Percentiles rank a stretch among this genome's conserved stretches.
Conservation (phyloP, 2,329 filamentous ascomycete genomes). For the Rutstroemia sydowiana region DNA sequence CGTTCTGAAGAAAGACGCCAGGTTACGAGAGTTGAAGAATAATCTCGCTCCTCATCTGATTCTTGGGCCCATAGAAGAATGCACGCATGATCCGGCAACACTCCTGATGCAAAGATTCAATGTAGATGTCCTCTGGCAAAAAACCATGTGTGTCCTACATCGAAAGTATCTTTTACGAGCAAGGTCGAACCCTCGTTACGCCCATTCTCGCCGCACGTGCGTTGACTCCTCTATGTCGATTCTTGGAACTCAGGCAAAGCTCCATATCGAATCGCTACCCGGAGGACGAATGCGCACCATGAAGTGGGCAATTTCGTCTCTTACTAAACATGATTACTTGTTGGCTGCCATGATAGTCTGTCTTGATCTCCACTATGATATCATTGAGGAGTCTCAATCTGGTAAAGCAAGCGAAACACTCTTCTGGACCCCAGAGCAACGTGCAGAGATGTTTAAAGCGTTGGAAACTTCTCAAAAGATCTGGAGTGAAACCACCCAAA, state of each 20-base stretch:
- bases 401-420: slow-evolving; percentile 37
- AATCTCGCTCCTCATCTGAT: slow-evolving; percentile 74
- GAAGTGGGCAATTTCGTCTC: slow-evolving; percentile 71
- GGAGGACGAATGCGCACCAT: slow-evolving; percentile 65
- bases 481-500: slow-evolving; percentile 70
- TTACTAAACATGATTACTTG: slow-evolving; percentile 73
- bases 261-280: slow-evolving; percentile 67
- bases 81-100: slow-evolving; percentile 70
- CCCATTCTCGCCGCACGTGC: slow-evolving; percentile 74
- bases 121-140: slow-evolving; percentile 78
- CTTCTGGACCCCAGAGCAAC: slow-evolving; percentile 52
- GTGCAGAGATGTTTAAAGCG: slow-evolving; percentile 67
- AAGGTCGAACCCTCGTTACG: slow-evolving; percentile 70
- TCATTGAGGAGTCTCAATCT: slow-evolving; percentile 31
- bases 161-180: slow-evolving; percentile 77
- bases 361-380: slow-evolving; percentile 71
- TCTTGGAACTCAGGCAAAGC: slow-evolving; percentile 66
- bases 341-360: slow-evolving; percentile 79
- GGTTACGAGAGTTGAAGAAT: slow-evolving; percentile 53
- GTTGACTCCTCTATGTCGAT: slow-evolving; percentile 82
- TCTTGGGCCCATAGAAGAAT: slow-evolving; percentile 66
- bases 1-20: slow-evolving; percentile 53
- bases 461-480: slow-evolving; percentile 69
- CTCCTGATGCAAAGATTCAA: slow-evolving; percentile 81
- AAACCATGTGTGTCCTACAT: slow-evolving; percentile 83